phyloP scores from a whole-genome alignment of 2,329 filamentous ascomycete species.

The Aspergillus bombycis region DNA sequence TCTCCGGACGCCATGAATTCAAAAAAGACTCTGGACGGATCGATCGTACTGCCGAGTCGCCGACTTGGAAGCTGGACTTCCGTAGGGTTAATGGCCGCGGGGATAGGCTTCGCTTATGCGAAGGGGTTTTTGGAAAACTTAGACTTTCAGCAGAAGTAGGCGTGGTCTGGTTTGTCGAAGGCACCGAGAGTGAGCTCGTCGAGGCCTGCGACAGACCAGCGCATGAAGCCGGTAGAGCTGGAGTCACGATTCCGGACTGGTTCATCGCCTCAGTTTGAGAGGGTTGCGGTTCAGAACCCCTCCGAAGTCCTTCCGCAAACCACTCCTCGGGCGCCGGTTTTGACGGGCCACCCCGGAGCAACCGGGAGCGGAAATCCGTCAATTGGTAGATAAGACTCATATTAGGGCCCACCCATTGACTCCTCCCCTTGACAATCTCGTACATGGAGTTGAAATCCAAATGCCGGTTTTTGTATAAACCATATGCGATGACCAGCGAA shows the following conservation, averaged over 20 bases:
- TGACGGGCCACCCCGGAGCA: conserved; percentile 37
- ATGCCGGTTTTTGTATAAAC: conserved; percentile 64
- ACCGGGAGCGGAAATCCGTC: conserved; percentile 60
- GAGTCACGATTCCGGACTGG: conserved; percentile 11
- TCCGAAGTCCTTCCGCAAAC: conserved; percentile 34
- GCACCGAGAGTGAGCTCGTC: conserved; percentile 28
- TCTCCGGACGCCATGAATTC: conserved; percentile 25
- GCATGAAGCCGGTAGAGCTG: conserved; percentile 21
- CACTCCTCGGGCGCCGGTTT: conserved; percentile 39
- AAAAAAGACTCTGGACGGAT: conserved; percentile 23
- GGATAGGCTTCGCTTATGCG: conserved; percentile 37
- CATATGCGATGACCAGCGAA: conserved; percentile 68
- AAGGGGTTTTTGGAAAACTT: conserved; percentile 29
- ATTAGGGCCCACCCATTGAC: conserved; percentile 69
- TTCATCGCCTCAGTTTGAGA: conserved; percentile 22
- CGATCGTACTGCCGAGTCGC: conserved; percentile 16
- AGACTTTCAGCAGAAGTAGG: conserved; percentile 31
- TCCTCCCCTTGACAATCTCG: conserved; percentile 64
- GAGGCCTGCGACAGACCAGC: conserved; percentile 29
- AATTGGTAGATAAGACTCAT: conserved; percentile 72
- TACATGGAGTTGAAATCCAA: conserved; percentile 68
- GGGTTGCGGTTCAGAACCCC: conserved; percentile 35
- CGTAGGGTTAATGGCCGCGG: conserved; percentile 44
- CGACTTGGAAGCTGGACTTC: conserved; percentile 26
- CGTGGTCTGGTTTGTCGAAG: conserved; percentile 27